Base-by-base conservation (phyloP, 2,329 filamentous ascomycete genomes). In the Microcyclospora tardicrescens region DNA sequence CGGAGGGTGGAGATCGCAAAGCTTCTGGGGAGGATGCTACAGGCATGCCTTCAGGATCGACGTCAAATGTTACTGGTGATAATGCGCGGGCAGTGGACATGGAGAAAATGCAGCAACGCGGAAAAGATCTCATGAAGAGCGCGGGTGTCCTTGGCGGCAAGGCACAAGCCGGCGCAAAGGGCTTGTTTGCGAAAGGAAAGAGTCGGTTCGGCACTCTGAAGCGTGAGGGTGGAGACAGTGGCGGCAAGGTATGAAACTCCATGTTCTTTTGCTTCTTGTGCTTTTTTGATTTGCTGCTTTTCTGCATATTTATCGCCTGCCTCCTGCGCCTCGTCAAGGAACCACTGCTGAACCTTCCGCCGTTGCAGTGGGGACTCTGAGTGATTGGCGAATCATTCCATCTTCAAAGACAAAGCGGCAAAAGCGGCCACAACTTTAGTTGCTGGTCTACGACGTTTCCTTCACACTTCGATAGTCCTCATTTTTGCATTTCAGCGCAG, bases 141-240 rank as follows among this genome's bases (percentile, higher is more conserved):
- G 87, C 87, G 39, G 85, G 84, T 38, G 65, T 76, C 13, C 65
- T 81, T 42, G 73, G 78, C 43, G 77, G 77, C 16, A 80, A 79
- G 54, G 77, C 76, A 27, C 73, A 75, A 46, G 86, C 84, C 57
- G 84, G 85, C 42, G 86, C 87, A 35, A 94, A 94, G 66, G 89
- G 87, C 37, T 63, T 95, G 47, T 79, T 95, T 60, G 85, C 82
- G 48, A 93, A 93, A 65, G 84, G 87, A 50, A 89, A 83, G 65
- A 89, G 75, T 64, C 89, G 84, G 62, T 77, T 94, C 54, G 54
- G 52, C 35, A 47, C 41, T 38, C 41, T 45, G 36, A 68, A 68
- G 59, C 19, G 19, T 24, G 68, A 72, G 45, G 73, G 71, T 57
- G 74, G 73, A 47, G 76, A 78, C 45, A 62, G 62, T 38, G 62